A percentile compares a stretch with the other conserved stretches of the same genome.
These are phyloP conservation scores for Penicillium concentricum DNA, from an alignment of 2,329 filamentous ascomycete species.

Conservation along the genomic window DNA sequence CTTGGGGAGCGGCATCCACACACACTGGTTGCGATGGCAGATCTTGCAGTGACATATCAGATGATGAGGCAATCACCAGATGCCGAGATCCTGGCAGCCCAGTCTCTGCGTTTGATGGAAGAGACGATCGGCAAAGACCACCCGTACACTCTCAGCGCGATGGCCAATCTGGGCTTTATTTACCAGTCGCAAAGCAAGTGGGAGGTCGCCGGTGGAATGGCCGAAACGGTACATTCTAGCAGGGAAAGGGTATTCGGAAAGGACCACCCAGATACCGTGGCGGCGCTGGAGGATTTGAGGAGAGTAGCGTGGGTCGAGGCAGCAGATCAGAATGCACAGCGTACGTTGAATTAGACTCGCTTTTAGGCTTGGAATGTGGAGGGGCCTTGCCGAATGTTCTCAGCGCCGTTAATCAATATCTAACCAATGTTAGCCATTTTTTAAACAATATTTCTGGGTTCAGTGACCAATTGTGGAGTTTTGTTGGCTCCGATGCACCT, in stretches of 20 bases:
- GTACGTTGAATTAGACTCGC: conserved; percentile 10
- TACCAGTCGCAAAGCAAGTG: conserved; percentile 16
- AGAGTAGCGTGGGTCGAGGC: conserved; percentile 10
- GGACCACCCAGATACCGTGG: conserved; percentile 10
- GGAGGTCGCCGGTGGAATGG: conserved; percentile 4
- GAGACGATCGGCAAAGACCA: conserved; percentile 10
- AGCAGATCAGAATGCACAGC: conserved; percentile 10
- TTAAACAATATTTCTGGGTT: not conserved
- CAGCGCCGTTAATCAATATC: not conserved
- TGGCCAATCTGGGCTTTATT: conserved; percentile 12
- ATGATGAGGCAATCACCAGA: not conserved
- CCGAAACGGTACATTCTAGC: conserved; percentile 7
- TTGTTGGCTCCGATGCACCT: not conserved
- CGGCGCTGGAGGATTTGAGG: conserved; percentile 10
- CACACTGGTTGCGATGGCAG: conserved; percentile 8
- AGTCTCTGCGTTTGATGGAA: conserved; percentile 7
- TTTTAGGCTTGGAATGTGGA: not conserved
- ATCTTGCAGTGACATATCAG: conserved; percentile 13
- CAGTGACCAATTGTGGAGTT: not conserved
- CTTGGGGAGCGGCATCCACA: conserved; percentile 12
- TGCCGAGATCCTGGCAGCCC: not conserved
- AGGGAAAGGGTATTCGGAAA: conserved; percentile 1
- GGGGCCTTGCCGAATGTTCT: not conserved
- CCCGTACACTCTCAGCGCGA: conserved; percentile 8
- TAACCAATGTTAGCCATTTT: not conserved